Conservation (phyloP, 2,329 filamentous ascomycete species). For the Apiospora sp. region DNA sequence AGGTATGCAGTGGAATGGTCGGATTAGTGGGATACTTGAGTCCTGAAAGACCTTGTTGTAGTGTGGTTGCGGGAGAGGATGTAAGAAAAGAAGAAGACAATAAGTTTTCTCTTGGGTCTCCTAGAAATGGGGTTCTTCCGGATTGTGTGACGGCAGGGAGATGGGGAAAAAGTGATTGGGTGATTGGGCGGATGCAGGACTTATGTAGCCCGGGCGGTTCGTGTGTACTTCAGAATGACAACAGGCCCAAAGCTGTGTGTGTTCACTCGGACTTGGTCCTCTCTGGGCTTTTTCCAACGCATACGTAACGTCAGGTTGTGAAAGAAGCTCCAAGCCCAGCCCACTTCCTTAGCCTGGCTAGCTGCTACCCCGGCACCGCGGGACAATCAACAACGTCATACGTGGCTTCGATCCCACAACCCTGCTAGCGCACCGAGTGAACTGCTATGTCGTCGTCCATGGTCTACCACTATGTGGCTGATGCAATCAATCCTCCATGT, state of each 20-base stretch:
- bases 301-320: conserved; percentile 24
- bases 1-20: neutral
- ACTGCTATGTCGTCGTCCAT: neutral
- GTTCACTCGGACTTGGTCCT: neutral
- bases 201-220: conserved; percentile 9
- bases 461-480: neutral
- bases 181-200: conserved; percentile 14
- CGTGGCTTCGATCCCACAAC: conserved; percentile 25
- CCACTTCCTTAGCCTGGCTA: conserved; percentile 6
- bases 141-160: conserved; percentile 4
- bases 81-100: neutral
- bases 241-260: neutral
- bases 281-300: conserved; percentile 3
- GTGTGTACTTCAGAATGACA: conserved; percentile 11
- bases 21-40: neutral
- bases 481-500: conserved; percentile 7
- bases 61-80: conserved; percentile 6
- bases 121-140: conserved; percentile 6
- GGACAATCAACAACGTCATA: conserved; percentile 31
- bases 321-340: conserved; percentile 19
- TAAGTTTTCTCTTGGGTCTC: neutral
- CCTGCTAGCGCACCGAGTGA: neutral
- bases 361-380: conserved; percentile 21
- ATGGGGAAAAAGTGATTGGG: conserved; percentile 10
- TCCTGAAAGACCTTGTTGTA: neutral